Base-by-base conservation (phyloP, 2,329 filamentous ascomycete genomes). In the Didymella keratinophila region DNA sequence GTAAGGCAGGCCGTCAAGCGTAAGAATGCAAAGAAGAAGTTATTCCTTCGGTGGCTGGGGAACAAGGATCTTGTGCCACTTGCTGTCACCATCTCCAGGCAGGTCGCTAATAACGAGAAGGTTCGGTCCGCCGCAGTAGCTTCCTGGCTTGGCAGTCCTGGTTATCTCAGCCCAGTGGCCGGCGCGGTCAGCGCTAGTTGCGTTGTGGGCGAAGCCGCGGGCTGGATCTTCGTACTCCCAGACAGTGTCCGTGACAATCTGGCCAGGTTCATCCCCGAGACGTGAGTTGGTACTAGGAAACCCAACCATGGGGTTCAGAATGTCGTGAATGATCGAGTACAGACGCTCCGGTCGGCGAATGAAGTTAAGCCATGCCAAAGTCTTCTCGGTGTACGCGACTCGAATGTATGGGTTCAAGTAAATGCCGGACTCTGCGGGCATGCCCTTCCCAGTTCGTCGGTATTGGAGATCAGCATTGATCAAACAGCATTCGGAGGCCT, bases 371-470 rank as follows among this genome's bases (percentile, higher is more conserved):
- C 85, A 88, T 1, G 78, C 77, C 9, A 90, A 80, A 0, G 86
- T 85, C 4, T 71, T 71, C 28, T 79, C 76, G 45, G 85, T 83
- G 71, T 93, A 92, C 1, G 89, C 87, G 4, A 91, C 88, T 18
- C 90, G 85, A 42, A 93, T 84, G 68, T 85, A 92, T 0, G 90
- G 90, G 70, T 93, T 93, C 80, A 92, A 85, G 70, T 86, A 92
- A 50, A 91, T 87, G 2, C 85, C 87, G 0, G 83, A 82, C 37
- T 85, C 80, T 10, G 71, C 65, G 1, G 73, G 76, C 27, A 73
- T 76, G 41, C 71, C 74, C 52, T 68, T 70, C 12, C 70, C 76
- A n/a, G 77, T 78, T 37, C 66, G 70, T 21, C 62, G 72, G 49
- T 72, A 70, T 48, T 70, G 73, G 32, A 82, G 71, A 58, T 81